Conservation (phyloP, 225 moss, liverwort and hornwort genomes). For the Bryoerythrophyllum caledonicum region DNA sequence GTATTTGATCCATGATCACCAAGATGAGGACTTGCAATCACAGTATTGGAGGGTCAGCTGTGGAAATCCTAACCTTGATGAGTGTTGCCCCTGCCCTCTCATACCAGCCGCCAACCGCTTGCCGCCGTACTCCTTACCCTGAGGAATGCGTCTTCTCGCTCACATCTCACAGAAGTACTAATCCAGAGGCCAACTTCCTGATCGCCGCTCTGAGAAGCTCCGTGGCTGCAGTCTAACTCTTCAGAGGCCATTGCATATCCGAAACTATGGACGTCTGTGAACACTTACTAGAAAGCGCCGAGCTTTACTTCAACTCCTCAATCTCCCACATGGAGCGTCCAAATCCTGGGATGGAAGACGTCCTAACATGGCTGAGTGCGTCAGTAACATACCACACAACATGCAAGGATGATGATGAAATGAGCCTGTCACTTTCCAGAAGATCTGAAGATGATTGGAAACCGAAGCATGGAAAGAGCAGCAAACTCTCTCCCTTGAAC, state of each 20-base stretch:
- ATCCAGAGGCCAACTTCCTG: neutral
- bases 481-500: neutral
- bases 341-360: neutral
- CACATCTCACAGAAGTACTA: neutral
- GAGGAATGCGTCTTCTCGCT: neutral
- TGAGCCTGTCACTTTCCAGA: neutral
- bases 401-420: neutral
- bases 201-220: neutral
- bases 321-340: neutral
- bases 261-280: neutral
- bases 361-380: constrained; percentile 16
- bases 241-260: neutral
- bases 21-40: neutral
- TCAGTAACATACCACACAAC: constrained; percentile 5
- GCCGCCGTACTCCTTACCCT: neutral
- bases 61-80: neutral
- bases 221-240: neutral
- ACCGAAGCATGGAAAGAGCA: neutral
- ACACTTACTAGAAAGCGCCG: neutral
- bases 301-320: neutral
- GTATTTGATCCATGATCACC: neutral
- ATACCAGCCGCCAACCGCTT: neutral
- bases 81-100: neutral
- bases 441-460: neutral
- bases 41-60: neutral